Evolutionary conservation across 306 rosid genomes (phyloP), one percentile per base, ranked within the genome.

Genomic region (Quercus suber): DNA sequence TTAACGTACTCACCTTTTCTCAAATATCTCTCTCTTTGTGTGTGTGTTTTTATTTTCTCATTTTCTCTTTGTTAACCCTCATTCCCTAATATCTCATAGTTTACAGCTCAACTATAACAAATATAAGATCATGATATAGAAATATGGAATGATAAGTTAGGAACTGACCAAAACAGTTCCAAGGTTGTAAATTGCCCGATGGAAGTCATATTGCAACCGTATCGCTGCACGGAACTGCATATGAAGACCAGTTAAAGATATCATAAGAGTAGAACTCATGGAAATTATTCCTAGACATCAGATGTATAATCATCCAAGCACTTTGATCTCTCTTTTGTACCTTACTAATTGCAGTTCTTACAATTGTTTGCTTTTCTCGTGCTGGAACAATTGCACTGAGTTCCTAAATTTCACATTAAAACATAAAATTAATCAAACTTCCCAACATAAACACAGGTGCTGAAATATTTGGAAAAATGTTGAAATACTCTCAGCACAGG

Each of bases 191-290:
- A 96, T 93, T 79, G 99, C 99, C 81, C 99, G 92, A 86, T 96
- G 98, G 85, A 96, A 96, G 87, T 96, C 99, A 89, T 90, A 96
- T 67, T 96, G 99, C 91, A 96, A 91, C 82, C 87, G 97, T 77
- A 96, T 96, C 80, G 99, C 99, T 14, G 96, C 91, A 30, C 99
- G 99, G 78, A 96, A 96, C 99, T 96, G 92, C 92, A 90, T 61
- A 77, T 67, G 78, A 85, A 82, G 84, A 81, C 43, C 87, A 37
- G 61, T 68, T 18, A 75, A 79, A 72, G 64, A 31, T 78, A 82
- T 76, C 73, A 56, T 71, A 21, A 30, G 52, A 56, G 70, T 74
- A 59, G 80, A 58, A 45, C 3, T 23, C 10, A 41, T 12, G 31
- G 21, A 67, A 51, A 76, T n/a, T 30, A 51, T 59, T 49, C 57